phyloP scores from a whole-genome alignment of 306 rosid species.

The Cotoneaster glaucophyllus region DNA sequence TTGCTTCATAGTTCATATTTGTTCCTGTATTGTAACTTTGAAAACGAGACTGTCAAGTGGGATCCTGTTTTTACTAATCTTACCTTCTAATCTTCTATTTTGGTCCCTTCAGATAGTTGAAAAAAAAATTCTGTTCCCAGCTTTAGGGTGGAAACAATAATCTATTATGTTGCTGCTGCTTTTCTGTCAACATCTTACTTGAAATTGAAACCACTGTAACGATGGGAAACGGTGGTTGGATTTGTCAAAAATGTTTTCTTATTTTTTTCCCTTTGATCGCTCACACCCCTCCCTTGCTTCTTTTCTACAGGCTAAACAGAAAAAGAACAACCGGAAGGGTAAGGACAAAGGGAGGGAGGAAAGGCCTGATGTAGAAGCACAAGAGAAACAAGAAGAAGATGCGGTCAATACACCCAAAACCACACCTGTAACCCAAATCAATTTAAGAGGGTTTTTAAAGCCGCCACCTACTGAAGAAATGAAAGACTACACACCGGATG shows the following conservation, averaged over 20 bases:
- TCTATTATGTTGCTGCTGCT: background rate
- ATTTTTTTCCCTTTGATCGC: constrained; percentile 8
- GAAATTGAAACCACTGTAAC: background rate
- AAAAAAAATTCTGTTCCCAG: background rate
- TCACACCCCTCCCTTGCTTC: constrained; percentile 11
- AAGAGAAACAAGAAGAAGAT: constrained; percentile 43
- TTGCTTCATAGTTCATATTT: background rate
- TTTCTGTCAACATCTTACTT: background rate
- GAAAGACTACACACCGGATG: constrained; percentile 51
- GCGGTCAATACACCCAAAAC: too few species aligned
- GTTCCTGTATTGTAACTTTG: background rate
- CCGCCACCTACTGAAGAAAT: constrained; percentile 37
- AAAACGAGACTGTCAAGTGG: background rate
- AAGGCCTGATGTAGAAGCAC: constrained; percentile 31
- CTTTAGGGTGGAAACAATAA: background rate
- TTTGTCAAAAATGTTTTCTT: background rate
- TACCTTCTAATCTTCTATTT: background rate
- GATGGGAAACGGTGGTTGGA: background rate
- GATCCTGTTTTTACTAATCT: background rate
- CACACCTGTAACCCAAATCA: too few species aligned
- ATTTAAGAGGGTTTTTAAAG: too few species aligned
- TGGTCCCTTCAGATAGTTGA: background rate
- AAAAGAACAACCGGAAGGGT: constrained; percentile 74
- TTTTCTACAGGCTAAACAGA: constrained; percentile 74
- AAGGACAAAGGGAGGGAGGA: constrained; percentile 87